A percentile compares a stretch with the other conserved stretches of the same genome.
Evolutionary conservation across 2,329 filamentous ascomycete species (phyloP).

Genomic region (Aurifilum marmelostoma): DNA sequence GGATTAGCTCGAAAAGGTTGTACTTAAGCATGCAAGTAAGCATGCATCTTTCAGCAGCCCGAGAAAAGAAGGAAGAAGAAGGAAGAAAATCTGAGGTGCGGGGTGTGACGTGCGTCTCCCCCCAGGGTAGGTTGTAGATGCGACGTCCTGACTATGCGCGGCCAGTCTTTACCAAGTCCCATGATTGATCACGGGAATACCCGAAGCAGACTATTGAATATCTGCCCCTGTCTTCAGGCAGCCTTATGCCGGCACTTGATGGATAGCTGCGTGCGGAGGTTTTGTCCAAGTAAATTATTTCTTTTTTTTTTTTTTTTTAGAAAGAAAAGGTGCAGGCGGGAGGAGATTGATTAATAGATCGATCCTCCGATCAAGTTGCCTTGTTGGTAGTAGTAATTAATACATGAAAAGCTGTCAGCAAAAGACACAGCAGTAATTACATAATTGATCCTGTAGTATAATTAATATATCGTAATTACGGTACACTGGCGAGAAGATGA

Average conservation of each 20-base stretch:
- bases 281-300: neutral
- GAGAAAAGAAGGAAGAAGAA: neutral
- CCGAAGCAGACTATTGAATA: neutral
- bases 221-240: neutral
- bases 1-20: neutral
- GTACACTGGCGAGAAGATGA: neutral
- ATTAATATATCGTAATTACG: neutral
- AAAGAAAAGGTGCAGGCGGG: neutral
- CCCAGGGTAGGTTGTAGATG: neutral
- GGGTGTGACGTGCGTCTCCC: neutral
- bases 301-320: neutral
- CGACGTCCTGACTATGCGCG: neutral
- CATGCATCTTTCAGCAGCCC: neutral
- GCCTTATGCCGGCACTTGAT: slow-evolving; percentile 13
- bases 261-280: neutral
- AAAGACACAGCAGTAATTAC: neutral
- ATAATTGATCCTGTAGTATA: too few relatives aligned
- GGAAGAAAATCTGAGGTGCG: neutral
- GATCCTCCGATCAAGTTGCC: neutral
- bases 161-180: neutral
- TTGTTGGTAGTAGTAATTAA: neutral
- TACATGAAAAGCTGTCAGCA: neutral
- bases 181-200: slow-evolving; percentile 7
- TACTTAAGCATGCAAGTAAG: neutral
- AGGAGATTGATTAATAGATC: neutral